Base-by-base conservation (phyloP, 179 eudicot genomes). In the Nepenthes alata region DNA sequence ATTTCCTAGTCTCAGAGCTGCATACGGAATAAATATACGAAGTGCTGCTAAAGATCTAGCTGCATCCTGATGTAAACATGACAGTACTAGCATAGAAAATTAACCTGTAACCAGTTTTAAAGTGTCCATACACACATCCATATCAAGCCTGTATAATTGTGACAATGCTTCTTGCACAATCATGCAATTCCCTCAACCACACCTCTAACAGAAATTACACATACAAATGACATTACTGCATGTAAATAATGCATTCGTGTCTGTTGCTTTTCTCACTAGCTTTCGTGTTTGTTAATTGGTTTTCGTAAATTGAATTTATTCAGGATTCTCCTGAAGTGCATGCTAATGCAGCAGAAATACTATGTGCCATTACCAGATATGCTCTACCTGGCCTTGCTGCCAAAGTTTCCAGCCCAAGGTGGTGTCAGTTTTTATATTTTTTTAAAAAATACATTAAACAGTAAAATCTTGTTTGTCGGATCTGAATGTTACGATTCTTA, bases 261-360 rank as follows among this genome's bases (percentile, higher is more conserved):
- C 12, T 9, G 11, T 12, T 25, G 5, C 4, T 34, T 36, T 35
- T 12, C 37, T 5, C 36, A 55, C 11, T 15, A 11, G 1, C 10
- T 34, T 57, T 61, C 13, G 10, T 53, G 34, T 15, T 35, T 35
- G 38, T 16, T 25, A 25, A 64, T 39, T 55, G 36, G 12, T 35
- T 35, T 44, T 44, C n/a, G 12, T 12, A 5, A 57, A n/a, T 52
- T 2, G 16, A 35, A 14, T 57, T 58, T 53, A 76, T 80, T 61
- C 81, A 93, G 98, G 95, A 89, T 80, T 89, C 77, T 58, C 88
- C 95, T 54, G 95, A 93, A 89, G 98, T 89, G 67, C 98, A 93
- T 87, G 88, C 89, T 45, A 89, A 93, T 78, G 94, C 90, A 35
- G 97, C 98, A 65, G 98, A 93, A 84, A 78, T 87, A 55, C 77